Evolutionary conservation across 140 eudicot species (phyloP), one percentile per base, ranked within the genome.

Genomic region (Cichorium intybus): DNA sequence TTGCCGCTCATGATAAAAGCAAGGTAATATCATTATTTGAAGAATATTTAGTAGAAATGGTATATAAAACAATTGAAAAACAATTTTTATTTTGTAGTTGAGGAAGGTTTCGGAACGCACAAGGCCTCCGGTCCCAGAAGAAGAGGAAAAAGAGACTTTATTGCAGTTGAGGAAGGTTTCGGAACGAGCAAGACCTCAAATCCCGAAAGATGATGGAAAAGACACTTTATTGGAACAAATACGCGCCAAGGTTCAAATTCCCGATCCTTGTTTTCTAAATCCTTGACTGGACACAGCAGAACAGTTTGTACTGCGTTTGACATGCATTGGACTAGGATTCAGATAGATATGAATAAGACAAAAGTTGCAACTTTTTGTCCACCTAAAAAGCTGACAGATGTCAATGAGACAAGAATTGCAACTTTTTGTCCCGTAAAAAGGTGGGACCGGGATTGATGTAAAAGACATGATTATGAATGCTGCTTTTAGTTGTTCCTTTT

Each of bases 1-100:
- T 89, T 68, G 89, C 85, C 74, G 85, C 93, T 62, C 89, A 81
- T 61, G 99, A 89, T 69, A 93, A 84, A 85, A 93, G 85, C 94
- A 84, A 84, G 90, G 99, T 89, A 66, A 62, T 37, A 60, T 7
- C 46, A 4, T 62, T 17, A 26, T 51, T 2, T 52, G 14, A 26
- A 15, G 3, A 15, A 14, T 43, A 43, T 43, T 14, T 35, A 35
- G 5, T 7, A 43, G 18, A 43, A 43, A 14, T 14, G 49, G 15
- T 43, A 15, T 15, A 14, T 43, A 15, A 14, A 14, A 37, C 46
- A 2, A 15, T 14, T 39, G 46, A 12, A 39, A 39, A 47, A n/a
- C 10, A 47, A 24, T 6, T 17, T 48, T 15, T 48, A 2, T 7
- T 31, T 78, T 80, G 88, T 88, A 90, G 86, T 74, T 90, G 80